phyloP scores from a whole-genome alignment of 257 asterid genomes.

The Craterostigma plantagineum region DNA sequence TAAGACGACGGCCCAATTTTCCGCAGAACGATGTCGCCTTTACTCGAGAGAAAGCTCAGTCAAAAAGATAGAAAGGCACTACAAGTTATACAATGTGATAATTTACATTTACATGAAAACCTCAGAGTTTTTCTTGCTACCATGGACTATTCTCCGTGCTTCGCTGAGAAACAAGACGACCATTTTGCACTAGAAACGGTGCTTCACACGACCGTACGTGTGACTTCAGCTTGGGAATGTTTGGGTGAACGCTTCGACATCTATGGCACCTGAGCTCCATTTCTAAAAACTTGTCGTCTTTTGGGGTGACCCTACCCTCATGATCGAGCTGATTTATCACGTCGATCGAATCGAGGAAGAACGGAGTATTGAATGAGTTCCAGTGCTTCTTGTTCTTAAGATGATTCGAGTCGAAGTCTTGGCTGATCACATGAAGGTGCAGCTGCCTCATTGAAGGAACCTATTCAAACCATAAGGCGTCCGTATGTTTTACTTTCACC shows the following conservation, averaged over 20 bases:
- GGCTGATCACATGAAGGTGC: slow-evolving; percentile 93
- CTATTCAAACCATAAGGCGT: slow-evolving; percentile 16
- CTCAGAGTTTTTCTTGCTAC: too few relatives aligned
- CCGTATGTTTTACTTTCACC: not conserved
- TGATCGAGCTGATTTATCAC: slow-evolving; percentile 52
- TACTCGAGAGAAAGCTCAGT: too few relatives aligned
- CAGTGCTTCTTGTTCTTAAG: slow-evolving; percentile 85
- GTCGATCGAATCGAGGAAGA: slow-evolving; percentile 68
- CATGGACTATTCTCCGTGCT: not conserved
- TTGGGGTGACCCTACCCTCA: slow-evolving; percentile 19
- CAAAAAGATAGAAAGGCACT: too few relatives aligned
- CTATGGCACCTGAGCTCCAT: slow-evolving; percentile 76
- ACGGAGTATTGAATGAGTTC: slow-evolving; percentile 71
- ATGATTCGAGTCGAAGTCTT: slow-evolving; percentile 61
- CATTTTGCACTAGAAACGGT: slow-evolving; percentile 43
- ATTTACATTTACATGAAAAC: too few relatives aligned
- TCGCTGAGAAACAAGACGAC: slow-evolving; percentile 23
- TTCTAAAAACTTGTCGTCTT: slow-evolving; percentile 15
- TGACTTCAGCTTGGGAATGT: slow-evolving; percentile 56
- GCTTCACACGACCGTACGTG: slow-evolving; percentile 54
- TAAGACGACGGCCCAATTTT: too few relatives aligned
- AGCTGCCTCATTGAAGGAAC: slow-evolving; percentile 81
- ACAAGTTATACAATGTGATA: too few relatives aligned
- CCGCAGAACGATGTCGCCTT: too few relatives aligned
- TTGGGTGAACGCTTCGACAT: slow-evolving; percentile 80